phyloP scores from a whole-genome alignment of 306 rosid genomes.

The Prunus davidiana region DNA sequence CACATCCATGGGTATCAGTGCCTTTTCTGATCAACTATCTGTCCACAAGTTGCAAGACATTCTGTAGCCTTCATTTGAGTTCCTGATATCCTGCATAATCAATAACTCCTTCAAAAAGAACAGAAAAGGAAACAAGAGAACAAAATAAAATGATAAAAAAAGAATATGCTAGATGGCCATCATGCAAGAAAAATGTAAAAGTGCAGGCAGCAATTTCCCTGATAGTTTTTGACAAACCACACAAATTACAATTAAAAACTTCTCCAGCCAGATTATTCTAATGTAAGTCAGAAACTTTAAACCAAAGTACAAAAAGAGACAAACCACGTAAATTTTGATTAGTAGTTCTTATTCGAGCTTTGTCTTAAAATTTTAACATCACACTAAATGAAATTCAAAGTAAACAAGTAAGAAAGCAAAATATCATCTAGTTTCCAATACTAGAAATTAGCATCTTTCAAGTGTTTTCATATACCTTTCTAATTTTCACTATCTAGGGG shows the following conservation, averaged over 20 bases:
- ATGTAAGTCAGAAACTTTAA: no score
- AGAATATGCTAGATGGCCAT: no score
- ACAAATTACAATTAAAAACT: neutral
- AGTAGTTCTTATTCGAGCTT: neutral
- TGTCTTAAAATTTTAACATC: neutral
- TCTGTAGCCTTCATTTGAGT: neutral
- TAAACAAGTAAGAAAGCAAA: no score
- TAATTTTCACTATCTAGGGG: neutral
- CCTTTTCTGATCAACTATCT: slow-evolving; percentile 30
- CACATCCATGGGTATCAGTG: slow-evolving; percentile 11
- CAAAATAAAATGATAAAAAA: neutral
- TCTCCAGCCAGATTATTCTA: neutral
- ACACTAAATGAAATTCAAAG: no score
- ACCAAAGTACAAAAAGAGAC: neutral
- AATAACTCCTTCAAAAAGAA: slow-evolving; percentile 23
- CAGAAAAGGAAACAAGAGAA: neutral
- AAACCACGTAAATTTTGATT: no score
- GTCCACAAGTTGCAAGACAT: slow-evolving; percentile 23
- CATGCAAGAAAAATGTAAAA: neutral
- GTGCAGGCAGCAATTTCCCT: neutral
- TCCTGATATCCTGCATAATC: slow-evolving; percentile 33
- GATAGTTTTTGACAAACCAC: neutral
- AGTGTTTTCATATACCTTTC: neutral
- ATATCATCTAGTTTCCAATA: neutral
- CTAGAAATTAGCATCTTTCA: no score